Percentiles rank a stretch among this genome's conserved stretches.
phyloP scores from a whole-genome alignment of 805 yeast species.

The Starmerella bombi region DNA sequence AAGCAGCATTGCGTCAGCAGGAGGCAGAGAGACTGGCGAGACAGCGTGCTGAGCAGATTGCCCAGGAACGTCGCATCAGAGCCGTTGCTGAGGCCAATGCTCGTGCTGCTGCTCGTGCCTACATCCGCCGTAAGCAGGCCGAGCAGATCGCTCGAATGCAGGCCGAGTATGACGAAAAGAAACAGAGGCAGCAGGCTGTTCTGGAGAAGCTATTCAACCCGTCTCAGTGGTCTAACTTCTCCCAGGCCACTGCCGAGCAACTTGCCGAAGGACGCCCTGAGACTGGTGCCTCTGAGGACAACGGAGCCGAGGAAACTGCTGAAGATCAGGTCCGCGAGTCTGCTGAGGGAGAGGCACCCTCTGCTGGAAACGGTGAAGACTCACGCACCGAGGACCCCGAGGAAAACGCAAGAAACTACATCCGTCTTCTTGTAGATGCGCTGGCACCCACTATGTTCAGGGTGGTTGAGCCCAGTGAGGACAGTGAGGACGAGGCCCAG shows the following conservation, averaged over 20 bases:
- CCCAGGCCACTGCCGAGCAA: background rate
- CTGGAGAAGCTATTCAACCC: conserved; percentile 14
- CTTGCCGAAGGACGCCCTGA: background rate
- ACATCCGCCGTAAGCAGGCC: conserved; percentile 11
- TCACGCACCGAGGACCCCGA: background rate
- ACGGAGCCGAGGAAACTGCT: conserved; percentile 6
- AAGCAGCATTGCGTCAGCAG: conserved; percentile 4
- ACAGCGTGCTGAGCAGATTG: conserved; percentile 6
- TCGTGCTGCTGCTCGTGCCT: conserved; percentile 14
- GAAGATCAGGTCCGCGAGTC: background rate
- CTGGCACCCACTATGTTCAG: conserved; percentile 11
- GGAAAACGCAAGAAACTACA: conserved; percentile 4
- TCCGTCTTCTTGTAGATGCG: conserved; percentile 10
- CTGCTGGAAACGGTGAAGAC: background rate
- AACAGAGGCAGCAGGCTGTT: conserved; percentile 10
- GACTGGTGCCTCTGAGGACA: background rate
- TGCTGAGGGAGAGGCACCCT: conserved; percentile 8
- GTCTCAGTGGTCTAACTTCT: background rate
- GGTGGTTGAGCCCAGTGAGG: conserved; percentile 13
- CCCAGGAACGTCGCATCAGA: conserved; percentile 1
- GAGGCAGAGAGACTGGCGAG: conserved; percentile 7
- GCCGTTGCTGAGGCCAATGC: conserved; percentile 13
- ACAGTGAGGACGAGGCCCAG: conserved; percentile 3
- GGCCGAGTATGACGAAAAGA: conserved; percentile 13
- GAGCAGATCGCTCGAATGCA: conserved; percentile 7